phyloP scores from a whole-genome alignment of 805 yeast species.

The Gaillardinia entomophila region DNA sequence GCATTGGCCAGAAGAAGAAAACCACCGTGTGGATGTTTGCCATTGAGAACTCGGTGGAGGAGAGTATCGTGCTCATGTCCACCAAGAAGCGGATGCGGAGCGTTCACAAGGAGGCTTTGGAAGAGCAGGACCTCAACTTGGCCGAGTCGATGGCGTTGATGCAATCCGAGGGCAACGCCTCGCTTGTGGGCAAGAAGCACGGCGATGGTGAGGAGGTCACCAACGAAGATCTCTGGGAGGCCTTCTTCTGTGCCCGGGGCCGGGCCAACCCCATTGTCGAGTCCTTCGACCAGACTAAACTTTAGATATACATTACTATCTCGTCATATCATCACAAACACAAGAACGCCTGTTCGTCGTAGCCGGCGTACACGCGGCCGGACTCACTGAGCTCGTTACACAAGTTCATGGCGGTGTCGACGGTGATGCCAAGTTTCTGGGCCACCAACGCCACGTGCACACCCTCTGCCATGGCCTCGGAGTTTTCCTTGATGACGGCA shows the following conservation, averaged over 20 bases:
- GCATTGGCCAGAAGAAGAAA: conserved; percentile 79
- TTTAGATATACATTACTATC: background rate
- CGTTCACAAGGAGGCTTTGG: conserved; percentile 16
- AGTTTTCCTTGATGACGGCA: conserved; percentile 43
- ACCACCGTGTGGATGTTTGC: conserved; percentile 94
- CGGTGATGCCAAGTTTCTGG: conserved; percentile 47
- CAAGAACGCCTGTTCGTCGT: conserved; percentile 58
- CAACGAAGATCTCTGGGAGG: conserved; percentile 55
- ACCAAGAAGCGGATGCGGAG: conserved; percentile 53
- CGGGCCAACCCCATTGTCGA: background rate
- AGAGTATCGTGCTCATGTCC: conserved; percentile 68
- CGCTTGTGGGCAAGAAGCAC: conserved; percentile 37
- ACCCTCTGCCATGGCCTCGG: conserved; percentile 64
- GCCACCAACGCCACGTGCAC: conserved; percentile 63
- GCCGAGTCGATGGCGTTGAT: conserved; percentile 52
- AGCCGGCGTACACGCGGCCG: conserved; percentile 65
- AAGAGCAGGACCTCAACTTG: conserved; percentile 25
- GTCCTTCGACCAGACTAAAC: background rate
- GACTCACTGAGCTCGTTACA: conserved; percentile 56
- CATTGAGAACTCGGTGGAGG: conserved; percentile 81
- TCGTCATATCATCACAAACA: conserved; percentile 4
- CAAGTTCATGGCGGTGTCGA: conserved; percentile 42
- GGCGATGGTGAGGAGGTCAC: conserved; percentile 57
- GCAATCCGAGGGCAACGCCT: conserved; percentile 44
- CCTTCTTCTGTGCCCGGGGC: conserved; percentile 40